Conservation (phyloP, 2,329 filamentous ascomycete species). For the Hypoxylon sp. region DNA sequence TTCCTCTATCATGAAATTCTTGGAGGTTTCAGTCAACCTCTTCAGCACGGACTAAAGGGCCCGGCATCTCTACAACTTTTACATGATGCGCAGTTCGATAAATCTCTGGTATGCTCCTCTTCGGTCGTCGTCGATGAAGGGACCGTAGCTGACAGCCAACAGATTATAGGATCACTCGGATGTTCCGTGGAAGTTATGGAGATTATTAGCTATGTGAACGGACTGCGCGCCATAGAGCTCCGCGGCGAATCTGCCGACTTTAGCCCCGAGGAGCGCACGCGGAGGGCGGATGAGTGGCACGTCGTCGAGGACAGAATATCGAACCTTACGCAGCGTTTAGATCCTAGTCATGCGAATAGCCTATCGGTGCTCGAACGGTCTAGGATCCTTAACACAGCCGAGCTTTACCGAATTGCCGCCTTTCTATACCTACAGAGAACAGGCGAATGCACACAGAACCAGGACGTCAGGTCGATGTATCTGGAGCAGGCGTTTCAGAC, state of each 20-base stretch:
- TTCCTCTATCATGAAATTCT: slow-evolving; percentile 62
- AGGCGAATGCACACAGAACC: slow-evolving; percentile 42
- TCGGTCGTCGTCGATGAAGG: background rate
- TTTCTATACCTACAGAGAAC: slow-evolving; percentile 56
- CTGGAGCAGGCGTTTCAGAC: slow-evolving; percentile 54
- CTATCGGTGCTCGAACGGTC: slow-evolving; percentile 47
- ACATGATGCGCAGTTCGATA: slow-evolving; percentile 49
- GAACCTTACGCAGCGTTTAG: slow-evolving; percentile 46
- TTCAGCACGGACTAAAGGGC: slow-evolving; percentile 43
- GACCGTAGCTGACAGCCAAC: slow-evolving; percentile 17
- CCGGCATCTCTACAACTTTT: slow-evolving; percentile 48
- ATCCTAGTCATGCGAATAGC: slow-evolving; percentile 46
- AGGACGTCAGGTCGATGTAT: slow-evolving; percentile 47
- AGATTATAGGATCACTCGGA: slow-evolving; percentile 61
- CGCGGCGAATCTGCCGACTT: slow-evolving; percentile 44
- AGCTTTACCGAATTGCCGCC: slow-evolving; percentile 63
- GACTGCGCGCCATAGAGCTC: slow-evolving; percentile 49
- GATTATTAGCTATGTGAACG: slow-evolving; percentile 58
- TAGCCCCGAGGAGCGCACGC: slow-evolving; percentile 46
- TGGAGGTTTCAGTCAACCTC: slow-evolving; percentile 57
- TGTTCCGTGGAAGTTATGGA: slow-evolving; percentile 61
- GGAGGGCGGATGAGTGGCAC: slow-evolving; percentile 48
- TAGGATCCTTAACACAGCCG: slow-evolving; percentile 57
- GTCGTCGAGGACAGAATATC: slow-evolving; percentile 45
- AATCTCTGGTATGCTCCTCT: slow-evolving; percentile 46